Conservation (phyloP, 2,329 filamentous ascomycete genomes). For the Hypomyces perniciosus region DNA sequence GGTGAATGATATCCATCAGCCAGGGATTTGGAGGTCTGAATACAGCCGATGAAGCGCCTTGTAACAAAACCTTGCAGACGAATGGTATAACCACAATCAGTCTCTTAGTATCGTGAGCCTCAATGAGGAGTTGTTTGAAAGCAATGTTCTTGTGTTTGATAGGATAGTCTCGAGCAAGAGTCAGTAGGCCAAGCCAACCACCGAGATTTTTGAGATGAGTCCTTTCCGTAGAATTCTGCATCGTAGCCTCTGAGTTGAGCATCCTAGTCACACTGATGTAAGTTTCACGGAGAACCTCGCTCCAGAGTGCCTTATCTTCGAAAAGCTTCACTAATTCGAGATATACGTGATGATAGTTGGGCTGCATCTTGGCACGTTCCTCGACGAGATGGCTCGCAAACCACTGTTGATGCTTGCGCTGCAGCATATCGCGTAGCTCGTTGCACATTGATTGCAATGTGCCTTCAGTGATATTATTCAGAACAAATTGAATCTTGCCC, state of each 20-base stretch:
- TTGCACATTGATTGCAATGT: conserved; percentile 80
- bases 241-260: conserved; percentile 82
- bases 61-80: conserved; percentile 89
- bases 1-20: conserved; percentile 90
- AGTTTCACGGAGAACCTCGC: conserved; percentile 87
- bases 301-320: conserved; percentile 71
- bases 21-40: conserved; percentile 96
- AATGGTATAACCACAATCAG: conserved; percentile 92
- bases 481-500: conserved; percentile 88
- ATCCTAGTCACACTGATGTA: conserved; percentile 80
- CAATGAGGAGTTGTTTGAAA: conserved; percentile 90
- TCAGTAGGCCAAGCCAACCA: conserved; percentile 87
- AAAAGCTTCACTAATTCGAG: conserved; percentile 82
- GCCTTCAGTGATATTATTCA: conserved; percentile 92
- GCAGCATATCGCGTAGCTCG: conserved; percentile 72
- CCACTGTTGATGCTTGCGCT: conserved; percentile 85
- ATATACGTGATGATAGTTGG: conserved; percentile 93
- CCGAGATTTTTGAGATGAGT: conserved; percentile 89
- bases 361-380: conserved; percentile 92
- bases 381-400: conserved; percentile 94
- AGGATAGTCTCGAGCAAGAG: conserved; percentile 86
- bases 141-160: conserved; percentile 96
- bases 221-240: conserved; percentile 79
- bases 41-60: conserved; percentile 77
- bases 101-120: conserved; percentile 88